Conservation (phyloP, 2,329 filamentous ascomycete genomes). For the Scedosporium apiospermum region DNA sequence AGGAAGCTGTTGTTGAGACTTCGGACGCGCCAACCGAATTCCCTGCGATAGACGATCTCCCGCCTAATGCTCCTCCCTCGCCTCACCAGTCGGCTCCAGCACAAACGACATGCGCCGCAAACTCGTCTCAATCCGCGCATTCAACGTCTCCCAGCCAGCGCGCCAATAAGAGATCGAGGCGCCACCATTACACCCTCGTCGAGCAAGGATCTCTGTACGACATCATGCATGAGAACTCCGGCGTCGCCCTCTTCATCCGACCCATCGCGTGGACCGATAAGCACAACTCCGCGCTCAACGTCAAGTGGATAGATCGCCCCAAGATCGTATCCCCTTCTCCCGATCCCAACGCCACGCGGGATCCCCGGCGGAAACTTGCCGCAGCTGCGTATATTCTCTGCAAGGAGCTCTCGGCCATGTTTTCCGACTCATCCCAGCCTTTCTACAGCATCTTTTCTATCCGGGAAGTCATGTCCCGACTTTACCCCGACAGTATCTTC, state of each 20-base stretch:
- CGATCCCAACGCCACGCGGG: slow-evolving; percentile 28
- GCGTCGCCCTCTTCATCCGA: slow-evolving; percentile 37
- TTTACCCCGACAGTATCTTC: slow-evolving; percentile 30
- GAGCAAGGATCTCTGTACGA: slow-evolving; percentile 39
- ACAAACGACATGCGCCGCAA: neutral
- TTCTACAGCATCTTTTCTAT: slow-evolving; percentile 30
- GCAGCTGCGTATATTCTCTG: slow-evolving; percentile 28
- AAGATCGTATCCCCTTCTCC: slow-evolving; percentile 27
- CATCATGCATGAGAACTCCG: slow-evolving; percentile 37
- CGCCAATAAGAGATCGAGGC: neutral
- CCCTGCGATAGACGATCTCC: neutral
- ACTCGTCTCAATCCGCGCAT: neutral
- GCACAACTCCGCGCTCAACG: slow-evolving; percentile 37
- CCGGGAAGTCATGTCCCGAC: slow-evolving; percentile 30
- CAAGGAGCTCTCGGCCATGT: slow-evolving; percentile 31
- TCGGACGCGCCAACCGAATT: neutral
- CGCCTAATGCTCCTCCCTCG: neutral
- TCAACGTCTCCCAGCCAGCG: neutral
- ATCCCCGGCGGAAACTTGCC: slow-evolving; percentile 12
- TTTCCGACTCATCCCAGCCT: slow-evolving; percentile 23
- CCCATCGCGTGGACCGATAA: slow-evolving; percentile 48
- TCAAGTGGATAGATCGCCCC: slow-evolving; percentile 32
- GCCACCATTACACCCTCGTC: neutral
- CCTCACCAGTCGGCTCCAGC: neutral
- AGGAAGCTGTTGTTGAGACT: neutral